Base-by-base conservation (phyloP, 352 stramenopile species). In the Globisporangium spiculum region DNA sequence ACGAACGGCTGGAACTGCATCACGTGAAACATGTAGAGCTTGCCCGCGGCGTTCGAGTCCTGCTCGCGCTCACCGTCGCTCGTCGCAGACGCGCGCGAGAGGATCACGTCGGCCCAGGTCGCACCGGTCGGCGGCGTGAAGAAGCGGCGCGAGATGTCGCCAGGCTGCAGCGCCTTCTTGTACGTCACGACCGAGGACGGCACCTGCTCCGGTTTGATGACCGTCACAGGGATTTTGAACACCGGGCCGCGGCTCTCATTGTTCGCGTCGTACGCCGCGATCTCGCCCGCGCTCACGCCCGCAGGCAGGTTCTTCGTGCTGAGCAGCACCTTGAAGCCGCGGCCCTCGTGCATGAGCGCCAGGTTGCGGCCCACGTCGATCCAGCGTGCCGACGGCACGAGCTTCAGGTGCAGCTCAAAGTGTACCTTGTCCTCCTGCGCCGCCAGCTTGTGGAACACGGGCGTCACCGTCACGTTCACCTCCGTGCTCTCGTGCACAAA, bases 201-300 rank as follows among this genome's bases (percentile, higher is more conserved):
- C 20, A 50, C 56, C 5, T 18, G 36, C 74, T 98, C 84, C 0
- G 90, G 88, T 71, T 94, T 94, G 55, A 97, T 86, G 20, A 98
- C 84, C 27, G 81, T 95, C 36, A 99, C 91, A 0, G 96, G 96
- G 38, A 98, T 88, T 44, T 74, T 85, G 67, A 98, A 99, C 18
- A 98, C 36, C 4, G 87, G 64, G 0, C 91, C 92, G 30, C 81
- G 75, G 50, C 69, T 68, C 41, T 86, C 73, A 58, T 95, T 80
- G 58, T 81, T 72, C 16, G 80, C 82, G 69, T 94, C 85, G 67
- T 88, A 93, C 8, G 86, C 95, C 30, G 88, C 66, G 41, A 99
- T 90, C 68, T 93, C 88, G 0, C 83, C 89, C 64, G 85, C 96
- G 73, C 98, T 91, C 22, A 97, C 77, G 20, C 94, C 95, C 32